A percentile compares a stretch with the other conserved stretches of the same genome.
Evolutionary conservation across 2,329 filamentous ascomycete genomes (phyloP).

Genomic region (Colletotrichum costaricense): DNA sequence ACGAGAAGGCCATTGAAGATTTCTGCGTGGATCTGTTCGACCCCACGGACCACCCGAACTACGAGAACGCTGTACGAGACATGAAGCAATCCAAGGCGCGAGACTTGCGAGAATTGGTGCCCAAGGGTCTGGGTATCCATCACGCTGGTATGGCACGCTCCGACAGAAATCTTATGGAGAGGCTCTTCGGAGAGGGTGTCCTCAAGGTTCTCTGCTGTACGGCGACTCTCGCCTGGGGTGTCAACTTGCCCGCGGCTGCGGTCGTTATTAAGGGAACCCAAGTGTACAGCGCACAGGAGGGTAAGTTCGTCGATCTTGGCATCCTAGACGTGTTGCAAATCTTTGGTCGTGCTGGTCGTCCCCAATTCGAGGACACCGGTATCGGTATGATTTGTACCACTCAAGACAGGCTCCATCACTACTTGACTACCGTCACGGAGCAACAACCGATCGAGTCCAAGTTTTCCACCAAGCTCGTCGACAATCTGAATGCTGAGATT

Average conservation of each 20-base stretch:
- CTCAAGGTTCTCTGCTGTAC: constrained; percentile 98
- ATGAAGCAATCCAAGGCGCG: constrained; percentile 87
- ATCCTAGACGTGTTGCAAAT: constrained; percentile 98
- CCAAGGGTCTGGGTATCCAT: constrained; percentile 93
- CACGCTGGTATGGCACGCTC: constrained; percentile 96
- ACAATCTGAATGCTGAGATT: constrained; percentile 97
- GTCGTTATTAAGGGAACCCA: constrained; percentile 99
- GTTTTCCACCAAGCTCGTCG: constrained; percentile 92
- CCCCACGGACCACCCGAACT: constrained; percentile 80
- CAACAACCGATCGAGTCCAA: constrained; percentile 98
- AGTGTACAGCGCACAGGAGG: constrained; percentile 94
- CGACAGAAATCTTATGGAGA: constrained; percentile 95
- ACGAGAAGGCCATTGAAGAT: constrained; percentile 87
- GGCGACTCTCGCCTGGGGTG: constrained; percentile 97
- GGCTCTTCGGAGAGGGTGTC: constrained; percentile 90
- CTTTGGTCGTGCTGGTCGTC: constrained; percentile 96
- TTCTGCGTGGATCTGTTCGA: constrained; percentile 86
- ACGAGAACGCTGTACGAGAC: constrained; percentile 82
- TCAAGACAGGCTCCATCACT: constrained; percentile 92
- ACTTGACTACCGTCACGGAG: constrained; percentile 91
- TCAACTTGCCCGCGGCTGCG: constrained; percentile 95
- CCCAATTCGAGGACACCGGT: constrained; percentile 96
- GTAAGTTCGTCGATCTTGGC: constrained; percentile 95
- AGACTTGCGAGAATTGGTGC: constrained; percentile 88
- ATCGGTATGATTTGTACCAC: constrained; percentile 99